These are phyloP conservation scores for Hypoxylon sp. DNA, from an alignment of 2,329 filamentous ascomycete species.

Conservation along the genomic window DNA sequence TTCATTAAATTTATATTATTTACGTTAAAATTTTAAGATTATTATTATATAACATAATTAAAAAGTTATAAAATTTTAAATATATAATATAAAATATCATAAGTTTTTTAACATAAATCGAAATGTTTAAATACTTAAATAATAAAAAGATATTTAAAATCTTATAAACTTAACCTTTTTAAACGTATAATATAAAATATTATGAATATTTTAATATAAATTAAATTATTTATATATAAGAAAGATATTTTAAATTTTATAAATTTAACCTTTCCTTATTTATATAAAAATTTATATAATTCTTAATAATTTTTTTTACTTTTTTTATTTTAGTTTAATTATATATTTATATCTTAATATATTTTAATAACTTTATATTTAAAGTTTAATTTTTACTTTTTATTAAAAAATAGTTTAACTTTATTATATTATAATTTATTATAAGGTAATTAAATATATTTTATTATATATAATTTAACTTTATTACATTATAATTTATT, in stretches of 20 bases:
- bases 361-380: neutral
- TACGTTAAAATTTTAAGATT: neutral
- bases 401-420: too few relatives aligned
- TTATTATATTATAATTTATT: too few relatives aligned
- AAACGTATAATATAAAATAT: neutral
- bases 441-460: too few relatives aligned
- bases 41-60: slow-evolving; percentile 1
- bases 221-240: too few relatives aligned
- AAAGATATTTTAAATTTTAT: too few relatives aligned
- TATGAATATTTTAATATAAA: too few relatives aligned
- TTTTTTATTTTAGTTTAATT: neutral
- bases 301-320: neutral
- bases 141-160: too few relatives aligned
- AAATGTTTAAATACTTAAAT: neutral
- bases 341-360: neutral
- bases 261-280: neutral
- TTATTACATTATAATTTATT: too few relatives aligned
- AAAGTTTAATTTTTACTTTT: neutral
- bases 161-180: neutral
- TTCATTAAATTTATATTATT: neutral
- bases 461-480: too few relatives aligned
- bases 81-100: neutral
- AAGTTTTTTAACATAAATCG: neutral
- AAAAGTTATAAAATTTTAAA: neutral
- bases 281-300: slow-evolving; percentile 3